Conservation (phyloP, 2,329 filamentous ascomycete species). For the Huntiella savannae region DNA sequence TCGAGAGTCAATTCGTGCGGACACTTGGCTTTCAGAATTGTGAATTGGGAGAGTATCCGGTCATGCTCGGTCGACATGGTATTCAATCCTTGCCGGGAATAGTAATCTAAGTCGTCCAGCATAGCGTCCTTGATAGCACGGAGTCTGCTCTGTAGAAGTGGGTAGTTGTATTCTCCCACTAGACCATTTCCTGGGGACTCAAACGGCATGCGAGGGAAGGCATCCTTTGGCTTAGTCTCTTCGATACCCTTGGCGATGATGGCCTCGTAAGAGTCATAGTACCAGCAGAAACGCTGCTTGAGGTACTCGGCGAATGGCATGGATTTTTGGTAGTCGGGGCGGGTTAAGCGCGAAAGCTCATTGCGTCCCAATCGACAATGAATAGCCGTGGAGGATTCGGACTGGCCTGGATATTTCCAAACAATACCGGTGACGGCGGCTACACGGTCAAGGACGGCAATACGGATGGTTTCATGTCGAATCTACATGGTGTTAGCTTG, state of each 20-base stretch:
- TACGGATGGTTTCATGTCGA: conserved; percentile 69
- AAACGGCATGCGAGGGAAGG: conserved; percentile 74
- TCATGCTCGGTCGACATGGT: conserved; percentile 58
- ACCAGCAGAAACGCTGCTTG: conserved; percentile 90
- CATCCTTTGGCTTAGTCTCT: conserved; percentile 41
- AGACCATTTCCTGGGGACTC: conserved; percentile 60
- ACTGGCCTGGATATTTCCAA: no score
- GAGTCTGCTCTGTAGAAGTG: conserved; percentile 50
- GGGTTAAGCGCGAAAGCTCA: no score
- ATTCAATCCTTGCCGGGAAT: conserved; percentile 52
- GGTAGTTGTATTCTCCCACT: conserved; percentile 73
- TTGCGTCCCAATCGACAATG: no score
- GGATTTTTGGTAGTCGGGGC: conserved; percentile 16
- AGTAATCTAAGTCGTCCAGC: conserved; percentile 49
- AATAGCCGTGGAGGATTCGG: no score
- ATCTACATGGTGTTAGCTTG: conserved; percentile 36
- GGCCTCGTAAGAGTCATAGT: conserved; percentile 69
- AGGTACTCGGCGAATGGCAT: conserved; percentile 79
- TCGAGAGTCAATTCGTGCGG: conserved; percentile 61
- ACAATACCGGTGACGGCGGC: conserved; percentile 18
- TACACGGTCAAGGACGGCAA: conserved; percentile 69
- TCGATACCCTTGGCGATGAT: conserved; percentile 46
- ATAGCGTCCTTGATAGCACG: conserved; percentile 48
- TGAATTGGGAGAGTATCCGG: conserved; percentile 17
- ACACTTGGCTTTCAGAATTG: no score